Evolutionary conservation across 2,329 filamentous ascomycete genomes (phyloP), one percentile per base, ranked within the genome.

Genomic region (Botrytis medusae): DNA sequence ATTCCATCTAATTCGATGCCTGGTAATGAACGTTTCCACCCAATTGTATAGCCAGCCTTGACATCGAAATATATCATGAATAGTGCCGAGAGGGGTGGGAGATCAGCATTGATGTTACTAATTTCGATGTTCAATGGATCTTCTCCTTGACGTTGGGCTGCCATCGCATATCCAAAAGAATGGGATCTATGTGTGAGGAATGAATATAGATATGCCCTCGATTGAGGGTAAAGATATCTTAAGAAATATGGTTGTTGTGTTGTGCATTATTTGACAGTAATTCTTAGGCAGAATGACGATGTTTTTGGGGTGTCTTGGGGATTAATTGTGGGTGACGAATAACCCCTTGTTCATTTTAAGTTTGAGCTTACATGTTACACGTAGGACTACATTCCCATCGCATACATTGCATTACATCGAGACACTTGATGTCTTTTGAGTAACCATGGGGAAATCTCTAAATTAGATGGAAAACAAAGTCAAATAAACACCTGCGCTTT

Each of bases 41-140:
- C 89, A 80, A 98, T 92, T 63, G 94, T 97, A 83, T 91, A 97
- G 85, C 94, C 94, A 79, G 94, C 92, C 82, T 95, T 96, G 84
- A 95, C 92, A 83, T 97, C 94, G 84, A 97, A 97, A 80, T 93
- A 90, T 83, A 97, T 95, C 75, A 97, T 87, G 82, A 97, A 97
- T 51, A 97, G 87, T 46, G 94, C 94, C 57, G 92, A 91, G 79
- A 95, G 89, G 71, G 87, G 87, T 67, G 88, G 88, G 16, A 87
- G 83, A 76, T 88, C 87, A 75, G 84, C 80, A 34, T 83, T 81
- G 20, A 73, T 40, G 29, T 70, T 76, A 29, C 78, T 72, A n/a
- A 81, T 74, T 65, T 81, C 77, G 72, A 81, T 72, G 67, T 77
- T 80, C 60, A 81, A 73, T 40, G 79, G 79, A 77, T 69, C 75